Percentiles rank a stretch among this genome's conserved stretches.
Evolutionary conservation across 176 grass and related monocot genomes (phyloP).

Genomic region (Neostapfia colusana): DNA sequence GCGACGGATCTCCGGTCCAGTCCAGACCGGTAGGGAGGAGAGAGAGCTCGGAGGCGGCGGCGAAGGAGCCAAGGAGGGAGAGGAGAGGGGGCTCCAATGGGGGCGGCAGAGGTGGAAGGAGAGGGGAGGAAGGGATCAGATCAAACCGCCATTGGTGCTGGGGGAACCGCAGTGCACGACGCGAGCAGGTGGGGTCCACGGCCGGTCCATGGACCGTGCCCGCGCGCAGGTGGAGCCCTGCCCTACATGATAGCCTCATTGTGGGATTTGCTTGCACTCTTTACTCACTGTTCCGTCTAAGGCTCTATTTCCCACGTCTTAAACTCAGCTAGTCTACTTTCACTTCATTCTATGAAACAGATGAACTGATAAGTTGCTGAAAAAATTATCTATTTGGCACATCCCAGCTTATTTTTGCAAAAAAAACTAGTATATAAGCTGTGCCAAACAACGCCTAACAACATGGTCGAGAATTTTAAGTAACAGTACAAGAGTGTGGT

Average conservation of each 20-base stretch:
- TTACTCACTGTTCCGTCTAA: background rate
- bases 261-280: background rate
- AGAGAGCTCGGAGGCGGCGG: background rate
- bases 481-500: too few species aligned
- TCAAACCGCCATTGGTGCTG: conserved; percentile 43
- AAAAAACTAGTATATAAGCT: too few species aligned
- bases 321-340: too few species aligned
- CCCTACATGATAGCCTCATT: background rate
- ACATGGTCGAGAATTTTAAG: too few species aligned
- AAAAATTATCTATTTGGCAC: too few species aligned
- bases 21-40: background rate
- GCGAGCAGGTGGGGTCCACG: background rate
- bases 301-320: too few species aligned
- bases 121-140: conserved; percentile 4
- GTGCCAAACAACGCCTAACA: too few species aligned
- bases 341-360: too few species aligned
- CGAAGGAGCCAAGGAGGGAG: background rate
- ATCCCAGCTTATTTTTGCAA: too few species aligned
- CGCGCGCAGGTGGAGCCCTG: background rate
- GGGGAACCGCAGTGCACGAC: background rate
- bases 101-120: conserved; percentile 8
- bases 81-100: conserved; percentile 27
- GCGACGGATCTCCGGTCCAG: background rate
- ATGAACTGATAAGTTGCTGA: too few species aligned
- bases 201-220: background rate